These are phyloP conservation scores for Cryphonectria parasitica DNA, from an alignment of 2,329 filamentous ascomycete genomes.

Conservation along the genomic window DNA sequence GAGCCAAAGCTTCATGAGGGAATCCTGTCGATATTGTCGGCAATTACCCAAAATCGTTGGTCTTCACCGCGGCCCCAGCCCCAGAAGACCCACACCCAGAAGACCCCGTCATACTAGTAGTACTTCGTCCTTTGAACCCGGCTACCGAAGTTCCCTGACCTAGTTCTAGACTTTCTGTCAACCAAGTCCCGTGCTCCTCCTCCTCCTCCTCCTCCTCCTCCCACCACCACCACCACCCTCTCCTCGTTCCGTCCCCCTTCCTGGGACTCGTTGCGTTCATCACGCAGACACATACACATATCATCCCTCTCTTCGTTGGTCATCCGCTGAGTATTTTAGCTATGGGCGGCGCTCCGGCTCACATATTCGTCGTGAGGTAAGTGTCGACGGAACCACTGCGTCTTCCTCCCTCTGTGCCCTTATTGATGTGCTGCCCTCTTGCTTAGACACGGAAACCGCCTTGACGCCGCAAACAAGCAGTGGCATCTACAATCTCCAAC, in stretches of 20 bases:
- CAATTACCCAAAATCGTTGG: neutral
- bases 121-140: constrained; percentile 3
- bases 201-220: neutral
- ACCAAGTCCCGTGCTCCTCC: constrained; percentile 8
- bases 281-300: neutral
- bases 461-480: constrained; percentile 91
- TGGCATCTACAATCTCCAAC: constrained; percentile 94
- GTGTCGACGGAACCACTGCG: constrained; percentile 29
- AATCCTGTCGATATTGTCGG: neutral
- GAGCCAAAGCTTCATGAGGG: neutral
- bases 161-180: neutral
- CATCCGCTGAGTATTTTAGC: constrained; percentile 5
- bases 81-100: constrained; percentile 9
- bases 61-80: neutral
- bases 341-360: constrained; percentile 54
- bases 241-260: neutral
- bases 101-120: neutral
- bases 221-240: neutral
- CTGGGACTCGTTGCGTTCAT: neutral
- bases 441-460: constrained; percentile 81
- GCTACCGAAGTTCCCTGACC: neutral
- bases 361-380: constrained; percentile 55
- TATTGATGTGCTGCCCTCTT: neutral
- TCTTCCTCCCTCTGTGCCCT: neutral
- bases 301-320: neutral